Evolutionary conservation across 306 rosid genomes (phyloP).

Genomic region (Fragaria nilgerrensis): DNA sequence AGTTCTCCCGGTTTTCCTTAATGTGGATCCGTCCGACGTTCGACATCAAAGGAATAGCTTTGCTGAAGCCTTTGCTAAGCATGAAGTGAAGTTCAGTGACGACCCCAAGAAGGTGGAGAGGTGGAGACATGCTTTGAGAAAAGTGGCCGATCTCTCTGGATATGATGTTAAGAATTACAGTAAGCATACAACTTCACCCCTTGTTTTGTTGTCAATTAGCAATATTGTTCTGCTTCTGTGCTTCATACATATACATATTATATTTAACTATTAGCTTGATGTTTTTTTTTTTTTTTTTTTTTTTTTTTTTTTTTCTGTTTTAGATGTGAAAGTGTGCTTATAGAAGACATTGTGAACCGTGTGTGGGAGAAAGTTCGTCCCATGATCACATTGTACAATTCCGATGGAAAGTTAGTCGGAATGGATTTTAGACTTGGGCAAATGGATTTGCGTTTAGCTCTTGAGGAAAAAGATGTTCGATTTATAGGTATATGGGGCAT

Average conservation of each 20-base stretch:
- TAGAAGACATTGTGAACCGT: background rate
- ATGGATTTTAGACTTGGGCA: background rate
- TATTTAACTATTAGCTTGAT: too few species aligned
- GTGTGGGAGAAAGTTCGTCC: background rate
- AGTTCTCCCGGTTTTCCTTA: background rate
- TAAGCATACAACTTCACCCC: too few species aligned
- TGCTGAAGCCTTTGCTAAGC: background rate
- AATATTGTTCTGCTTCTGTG: too few species aligned
- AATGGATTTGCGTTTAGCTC: background rate
- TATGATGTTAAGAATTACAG: background rate
- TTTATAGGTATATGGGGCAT: background rate
- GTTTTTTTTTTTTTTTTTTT: too few species aligned
- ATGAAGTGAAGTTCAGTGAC: background rate
- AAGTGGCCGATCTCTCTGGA: background rate
- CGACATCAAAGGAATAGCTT: background rate
- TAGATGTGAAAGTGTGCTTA: background rate
- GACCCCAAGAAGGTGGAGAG: background rate
- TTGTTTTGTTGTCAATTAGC: too few species aligned
- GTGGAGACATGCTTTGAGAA: background rate
- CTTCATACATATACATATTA: too few species aligned
- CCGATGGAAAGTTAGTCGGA: background rate
- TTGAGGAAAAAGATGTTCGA: background rate
- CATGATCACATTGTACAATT: background rate
- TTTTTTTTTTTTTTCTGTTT: background rate
- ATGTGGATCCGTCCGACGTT: background rate